Conservation (phyloP, 1,284 basidiomycete genomes). For the Xanthoconium separans region DNA sequence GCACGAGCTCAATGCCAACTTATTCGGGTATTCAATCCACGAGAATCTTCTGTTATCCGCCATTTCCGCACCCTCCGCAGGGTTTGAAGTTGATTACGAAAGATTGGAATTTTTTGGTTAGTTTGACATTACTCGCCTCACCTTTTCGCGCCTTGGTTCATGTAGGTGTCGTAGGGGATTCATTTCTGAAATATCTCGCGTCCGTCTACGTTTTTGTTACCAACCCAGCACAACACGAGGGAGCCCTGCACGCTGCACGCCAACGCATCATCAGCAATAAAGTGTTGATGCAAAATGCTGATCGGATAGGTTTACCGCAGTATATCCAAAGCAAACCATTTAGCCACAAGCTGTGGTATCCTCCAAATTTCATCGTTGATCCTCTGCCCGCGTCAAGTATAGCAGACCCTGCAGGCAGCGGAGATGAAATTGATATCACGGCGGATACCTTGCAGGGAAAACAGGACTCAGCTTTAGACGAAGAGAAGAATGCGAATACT, state of each 20-base stretch:
- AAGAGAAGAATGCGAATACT: conserved; percentile 26
- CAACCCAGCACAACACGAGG: conserved; percentile 60
- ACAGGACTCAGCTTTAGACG: conserved; percentile 14
- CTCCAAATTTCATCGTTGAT: conserved; percentile 44
- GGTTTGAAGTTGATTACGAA: conserved; percentile 73
- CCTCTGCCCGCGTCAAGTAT: conserved; percentile 11
- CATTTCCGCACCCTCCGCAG: conserved; percentile 64
- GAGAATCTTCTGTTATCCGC: conserved; percentile 64
- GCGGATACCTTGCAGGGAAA: conserved; percentile 10
- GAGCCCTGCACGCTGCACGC: conserved; percentile 60
- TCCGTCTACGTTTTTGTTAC: conserved; percentile 73
- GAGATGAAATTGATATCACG: conserved; percentile 26
- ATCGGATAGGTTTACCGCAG: conserved; percentile 55
- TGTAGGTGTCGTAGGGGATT: conserved; percentile 55
- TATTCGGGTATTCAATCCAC: conserved; percentile 60
- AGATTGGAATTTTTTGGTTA: conserved; percentile 77
- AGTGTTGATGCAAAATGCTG: conserved; percentile 56
- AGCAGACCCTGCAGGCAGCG: conserved; percentile 24
- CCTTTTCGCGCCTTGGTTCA: conserved; percentile 15
- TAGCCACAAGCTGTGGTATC: conserved; percentile 61
- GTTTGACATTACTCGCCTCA: conserved; percentile 37
- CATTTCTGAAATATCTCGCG: conserved; percentile 75
- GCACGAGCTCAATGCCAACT: conserved; percentile 71
- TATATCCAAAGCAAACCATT: conserved; percentile 76
- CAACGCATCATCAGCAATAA: conserved; percentile 74